Evolutionary conservation across 495 filamentous ascomycete genomes (phyloP), one percentile per base, ranked within the genome.

Genomic region (Penicillium ochrochloron): DNA sequence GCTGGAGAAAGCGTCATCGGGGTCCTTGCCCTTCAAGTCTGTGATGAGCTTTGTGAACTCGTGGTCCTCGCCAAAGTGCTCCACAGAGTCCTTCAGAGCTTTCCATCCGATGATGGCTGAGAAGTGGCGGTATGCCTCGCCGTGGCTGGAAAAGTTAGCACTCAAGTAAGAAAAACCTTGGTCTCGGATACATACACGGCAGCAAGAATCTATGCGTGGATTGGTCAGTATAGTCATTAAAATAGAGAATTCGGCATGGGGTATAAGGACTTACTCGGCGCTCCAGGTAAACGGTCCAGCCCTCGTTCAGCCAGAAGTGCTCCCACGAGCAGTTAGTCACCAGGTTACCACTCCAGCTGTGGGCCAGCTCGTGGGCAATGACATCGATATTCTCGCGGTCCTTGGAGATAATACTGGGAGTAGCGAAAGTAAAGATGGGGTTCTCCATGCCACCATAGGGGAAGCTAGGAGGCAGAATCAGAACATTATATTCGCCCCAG

Each of bases 291-390:
- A 88, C 90, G 3, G 94, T 97, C 94, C 94, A 98, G 35, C 93
- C 93, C 74, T 97, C 94, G 67, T 97, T 97, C 59, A 98, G 76
- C 94, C 94, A 98, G 73, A 97, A 97, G 70, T 99, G 94, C 75
- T 97, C 93, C 95, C 95, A 99, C 35, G 88, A 93, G 59, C 89
- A 88, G 71, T 90, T 94, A 8, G 89, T 92, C 10, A 97, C 95
- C 4, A 97, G 78, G 69, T 99, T 99, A 15, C 94, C 95, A 66
- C 90, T 94, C 93, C 94, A 97, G 69, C 86, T 90, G 75, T 98
- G 94, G 54, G 87, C 83, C 25, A 99, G 83, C 76, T 99, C 94
- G 72, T 99, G 94, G 3, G 95, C 94, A 75, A 99, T 97, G 19
- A 97, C 94, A 77, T 97, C 94, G 6, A 99, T 84, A 66, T 99